phyloP scores from a whole-genome alignment of 2,329 filamentous ascomycete species.

The Zymoseptoria brevis region DNA sequence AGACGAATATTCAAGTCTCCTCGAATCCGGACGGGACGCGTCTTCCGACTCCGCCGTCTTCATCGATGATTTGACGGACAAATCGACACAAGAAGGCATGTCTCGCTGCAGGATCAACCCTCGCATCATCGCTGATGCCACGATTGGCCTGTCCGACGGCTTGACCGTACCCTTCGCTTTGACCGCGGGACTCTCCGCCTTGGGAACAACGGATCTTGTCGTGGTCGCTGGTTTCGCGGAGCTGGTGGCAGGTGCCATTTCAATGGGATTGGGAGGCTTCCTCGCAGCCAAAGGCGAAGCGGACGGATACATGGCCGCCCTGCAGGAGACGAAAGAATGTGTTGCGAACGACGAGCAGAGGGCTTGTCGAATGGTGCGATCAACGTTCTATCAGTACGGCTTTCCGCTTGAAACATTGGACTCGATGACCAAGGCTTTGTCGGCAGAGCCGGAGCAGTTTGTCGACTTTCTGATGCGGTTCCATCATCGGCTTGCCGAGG shows the following conservation, averaged over 20 bases:
- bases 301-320: slow-evolving; percentile 42
- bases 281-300: slow-evolving; percentile 44
- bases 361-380: slow-evolving; percentile 34
- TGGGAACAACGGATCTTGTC: slow-evolving; percentile 33
- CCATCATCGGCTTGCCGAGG: slow-evolving; percentile 39
- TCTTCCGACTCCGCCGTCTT: not conserved
- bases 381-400: slow-evolving; percentile 36
- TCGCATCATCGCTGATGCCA: slow-evolving; percentile 40
- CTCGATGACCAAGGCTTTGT: slow-evolving; percentile 13
- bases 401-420: slow-evolving; percentile 29
- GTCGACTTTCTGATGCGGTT: slow-evolving; percentile 43
- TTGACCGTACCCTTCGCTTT: slow-evolving; percentile 39
- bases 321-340: slow-evolving; percentile 36
- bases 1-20: not conserved
- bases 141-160: slow-evolving; percentile 37
- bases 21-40: not conserved
- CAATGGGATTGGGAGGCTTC: slow-evolving; percentile 38
- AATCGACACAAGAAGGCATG: not conserved
- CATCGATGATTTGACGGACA: not conserved
- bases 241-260: slow-evolving; percentile 35
- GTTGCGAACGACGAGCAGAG: slow-evolving; percentile 32
- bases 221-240: slow-evolving; percentile 34
- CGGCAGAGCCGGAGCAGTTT: slow-evolving; percentile 26
- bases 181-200: slow-evolving; percentile 35
- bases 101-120: slow-evolving; percentile 20